These are phyloP conservation scores for Catunica adiposa DNA, from an alignment of 2,329 filamentous ascomycete genomes.

Conservation along the genomic window DNA sequence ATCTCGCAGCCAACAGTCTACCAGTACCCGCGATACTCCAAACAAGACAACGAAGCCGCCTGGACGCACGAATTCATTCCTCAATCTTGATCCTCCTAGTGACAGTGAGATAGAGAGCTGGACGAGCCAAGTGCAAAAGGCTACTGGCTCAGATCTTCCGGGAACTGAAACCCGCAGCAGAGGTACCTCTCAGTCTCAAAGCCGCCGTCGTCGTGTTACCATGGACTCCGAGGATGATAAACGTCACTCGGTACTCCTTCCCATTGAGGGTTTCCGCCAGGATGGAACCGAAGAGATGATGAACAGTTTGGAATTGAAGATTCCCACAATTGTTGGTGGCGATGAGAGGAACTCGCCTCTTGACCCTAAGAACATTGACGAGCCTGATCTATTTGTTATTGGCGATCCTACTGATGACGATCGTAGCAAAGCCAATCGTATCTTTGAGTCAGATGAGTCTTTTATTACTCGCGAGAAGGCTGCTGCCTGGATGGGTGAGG, in stretches of 20 bases:
- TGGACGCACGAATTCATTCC: constrained; percentile 31
- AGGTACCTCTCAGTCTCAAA: constrained; percentile 1
- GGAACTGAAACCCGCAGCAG: background rate
- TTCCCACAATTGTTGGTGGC: constrained; percentile 29
- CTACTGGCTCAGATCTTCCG: background rate
- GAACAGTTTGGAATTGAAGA: background rate
- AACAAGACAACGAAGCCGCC: constrained; percentile 20
- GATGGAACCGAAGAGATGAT: constrained; percentile 8
- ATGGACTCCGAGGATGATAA: constrained; percentile 21
- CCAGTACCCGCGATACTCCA: constrained; percentile 22
- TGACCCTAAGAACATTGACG: constrained; percentile 32
- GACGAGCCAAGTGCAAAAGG: background rate
- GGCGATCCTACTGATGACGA: constrained; percentile 52
- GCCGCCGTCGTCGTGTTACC: background rate
- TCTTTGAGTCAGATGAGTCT: constrained; percentile 72
- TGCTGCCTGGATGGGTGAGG: constrained; percentile 76
- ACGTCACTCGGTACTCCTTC: constrained; percentile 26
- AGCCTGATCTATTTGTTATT: constrained; percentile 36
- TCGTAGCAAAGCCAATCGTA: constrained; percentile 58
- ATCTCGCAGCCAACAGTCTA: background rate
- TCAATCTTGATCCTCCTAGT: constrained; percentile 31
- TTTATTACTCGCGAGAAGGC: constrained; percentile 65
- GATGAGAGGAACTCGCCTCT: constrained; percentile 21
- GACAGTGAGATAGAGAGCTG: constrained; percentile 28
- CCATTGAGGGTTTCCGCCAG: constrained; percentile 25